These are phyloP conservation scores for Cystobasidium ongulense DNA, from an alignment of 768 basidiomycete species.

Conservation along the genomic window DNA sequence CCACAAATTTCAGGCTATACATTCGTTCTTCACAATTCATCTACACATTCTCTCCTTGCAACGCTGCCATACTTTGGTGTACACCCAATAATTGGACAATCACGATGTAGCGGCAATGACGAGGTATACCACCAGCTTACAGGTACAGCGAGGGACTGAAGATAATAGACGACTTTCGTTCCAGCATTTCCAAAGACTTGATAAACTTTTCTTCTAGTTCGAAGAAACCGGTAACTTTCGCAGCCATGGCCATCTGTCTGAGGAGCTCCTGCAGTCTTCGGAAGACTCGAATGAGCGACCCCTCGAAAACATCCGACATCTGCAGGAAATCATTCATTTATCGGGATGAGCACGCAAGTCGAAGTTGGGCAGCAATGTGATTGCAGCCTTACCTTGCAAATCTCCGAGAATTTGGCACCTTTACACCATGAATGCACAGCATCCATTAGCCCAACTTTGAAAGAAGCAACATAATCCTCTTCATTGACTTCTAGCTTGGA, in stretches of 20 bases:
- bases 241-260: conserved; percentile 89
- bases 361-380: no score
- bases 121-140: neutral
- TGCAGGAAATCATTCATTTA: conserved; percentile 43
- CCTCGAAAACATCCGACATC: conserved; percentile 95
- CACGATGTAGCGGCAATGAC: no score
- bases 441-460: conserved; percentile 99
- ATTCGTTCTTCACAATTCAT: no score
- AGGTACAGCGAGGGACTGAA: conserved; percentile 28
- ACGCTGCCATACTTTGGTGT: no score
- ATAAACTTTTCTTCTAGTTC: conserved; percentile 92
- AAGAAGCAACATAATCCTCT: conserved; percentile 88
- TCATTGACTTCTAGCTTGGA: conserved; percentile 80
- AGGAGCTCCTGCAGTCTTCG: conserved; percentile 85
- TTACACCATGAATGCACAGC: conserved; percentile 95
- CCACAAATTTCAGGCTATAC: no score
- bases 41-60: no score
- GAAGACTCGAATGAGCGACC: conserved; percentile 92
- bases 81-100: no score
- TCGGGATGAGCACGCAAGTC: neutral
- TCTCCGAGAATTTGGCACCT: conserved; percentile 91
- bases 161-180: conserved; percentile 8
- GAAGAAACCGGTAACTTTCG: conserved; percentile 90
- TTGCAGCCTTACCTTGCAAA: conserved; percentile 84
- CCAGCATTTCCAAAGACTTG: conserved; percentile 46